A percentile compares a stretch with the other conserved stretches of the same genome.
Evolutionary conservation across 2,329 filamentous ascomycete species (phyloP).

Genomic region (Epichloe coenophiala): DNA sequence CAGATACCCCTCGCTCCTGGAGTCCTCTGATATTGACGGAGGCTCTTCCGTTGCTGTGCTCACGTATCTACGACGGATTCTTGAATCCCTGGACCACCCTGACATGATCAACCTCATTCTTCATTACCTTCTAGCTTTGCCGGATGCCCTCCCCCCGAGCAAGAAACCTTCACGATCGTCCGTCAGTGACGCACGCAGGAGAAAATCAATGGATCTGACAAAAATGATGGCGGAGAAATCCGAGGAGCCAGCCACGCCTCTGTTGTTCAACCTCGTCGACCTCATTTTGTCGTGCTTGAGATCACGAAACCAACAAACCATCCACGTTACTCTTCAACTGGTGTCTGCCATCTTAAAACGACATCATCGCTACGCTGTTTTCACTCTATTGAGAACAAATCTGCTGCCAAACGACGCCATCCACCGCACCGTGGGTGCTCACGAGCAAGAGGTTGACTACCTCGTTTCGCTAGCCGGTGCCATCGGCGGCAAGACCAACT

Average conservation of each 20-base stretch:
- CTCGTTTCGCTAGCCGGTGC: conserved; percentile 55
- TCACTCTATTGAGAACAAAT: conserved; percentile 59
- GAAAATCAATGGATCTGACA: conserved; percentile 80
- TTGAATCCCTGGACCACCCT: conserved; percentile 83
- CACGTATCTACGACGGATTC: conserved; percentile 79
- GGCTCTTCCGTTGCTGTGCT: conserved; percentile 93
- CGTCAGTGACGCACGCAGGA: conserved; percentile 58
- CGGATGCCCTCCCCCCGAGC: conserved; percentile 35
- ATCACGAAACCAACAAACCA: conserved; percentile 77
- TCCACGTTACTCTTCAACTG: conserved; percentile 77
- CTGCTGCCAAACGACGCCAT: conserved; percentile 38
- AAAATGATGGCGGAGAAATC: conserved; percentile 64
- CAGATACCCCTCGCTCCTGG: conserved; percentile 86
- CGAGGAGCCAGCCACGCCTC: conserved; percentile 61
- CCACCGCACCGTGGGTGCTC: conserved; percentile 56
- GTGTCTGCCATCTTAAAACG: conserved; percentile 74
- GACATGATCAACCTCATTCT: conserved; percentile 91
- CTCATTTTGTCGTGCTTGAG: conserved; percentile 73
- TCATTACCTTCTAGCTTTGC: conserved; percentile 77
- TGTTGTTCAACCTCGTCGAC: conserved; percentile 87
- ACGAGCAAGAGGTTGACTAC: conserved; percentile 62
- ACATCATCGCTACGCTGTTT: conserved; percentile 76
- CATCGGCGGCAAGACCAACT: conserved; percentile 54
- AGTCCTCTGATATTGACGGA: conserved; percentile 93
- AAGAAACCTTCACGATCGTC: conserved; percentile 31